Base-by-base conservation (phyloP, 2,329 filamentous ascomycete genomes). In the Fusarium sp. region DNA sequence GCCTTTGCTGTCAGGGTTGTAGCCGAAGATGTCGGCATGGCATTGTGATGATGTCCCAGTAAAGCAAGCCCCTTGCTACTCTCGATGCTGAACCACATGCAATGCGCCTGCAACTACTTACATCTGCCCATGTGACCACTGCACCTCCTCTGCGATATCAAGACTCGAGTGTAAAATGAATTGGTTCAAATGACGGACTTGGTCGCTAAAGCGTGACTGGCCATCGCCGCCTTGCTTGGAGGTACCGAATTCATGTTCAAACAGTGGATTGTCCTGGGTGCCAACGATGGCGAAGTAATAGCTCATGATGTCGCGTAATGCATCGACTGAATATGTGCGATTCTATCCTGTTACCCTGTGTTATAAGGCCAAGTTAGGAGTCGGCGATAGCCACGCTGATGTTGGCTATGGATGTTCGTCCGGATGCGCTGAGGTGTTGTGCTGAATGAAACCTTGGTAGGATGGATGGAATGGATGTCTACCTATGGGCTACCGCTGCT, bases 251-350 rank as follows among this genome's bases (percentile, higher is more conserved):
- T 97, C 94, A 81, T 97, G 89, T 83, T 97, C 95, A 83, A 98
- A 99, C 73, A 99, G 88, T 34, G 96, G 95, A 78, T 95, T 97
- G 84, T 99, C 96, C 75, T 93, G 93, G 23, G 94, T 97, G 78
- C 94, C 96, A 80, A 99, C 89, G 74, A 99, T 97, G 78, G 93
- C 93, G 83, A 99, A 98, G 85, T 98, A 98, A 87, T 98, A 99
- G 65, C 94, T 98, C 96, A 98, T 98, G 70, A 74, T 85, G 71
- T 61, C 61, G 73, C 67, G 61, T 37, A 69, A 66, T 66, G 75
- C 76, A 75, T 80, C 72, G 63, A 74, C 62, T 53, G 34, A 48
- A 20, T 43, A n/a, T 47, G 5, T 21, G 12, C 7, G 27, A 20
- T 41, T 12, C 25, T 16, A 14, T 47, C 20, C 18, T 30, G 40